phyloP scores from a whole-genome alignment of 371 early-diverging fungal genomes.

The Mortierella sp. region DNA sequence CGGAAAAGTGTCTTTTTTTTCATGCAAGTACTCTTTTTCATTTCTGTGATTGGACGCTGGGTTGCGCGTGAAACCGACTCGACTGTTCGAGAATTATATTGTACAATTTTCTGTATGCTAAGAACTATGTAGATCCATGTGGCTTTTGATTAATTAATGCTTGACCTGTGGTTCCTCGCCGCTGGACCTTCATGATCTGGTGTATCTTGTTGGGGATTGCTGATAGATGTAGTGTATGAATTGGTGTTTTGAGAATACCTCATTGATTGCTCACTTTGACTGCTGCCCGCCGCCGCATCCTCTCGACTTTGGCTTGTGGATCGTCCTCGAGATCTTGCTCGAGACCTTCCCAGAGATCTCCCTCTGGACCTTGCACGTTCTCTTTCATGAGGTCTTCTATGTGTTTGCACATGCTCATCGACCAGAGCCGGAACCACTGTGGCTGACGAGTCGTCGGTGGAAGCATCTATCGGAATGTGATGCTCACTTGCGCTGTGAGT shows the following conservation, averaged over 20 bases:
- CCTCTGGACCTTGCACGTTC: not conserved
- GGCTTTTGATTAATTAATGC: too few species aligned
- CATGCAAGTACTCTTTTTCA: not conserved
- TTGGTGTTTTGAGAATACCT: too few species aligned
- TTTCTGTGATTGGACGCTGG: slow-evolving; percentile 1
- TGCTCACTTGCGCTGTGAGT: not conserved
- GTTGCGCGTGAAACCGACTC: not conserved
- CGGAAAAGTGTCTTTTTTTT: not conserved
- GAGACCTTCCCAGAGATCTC: too few species aligned
- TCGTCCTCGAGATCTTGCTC: not conserved
- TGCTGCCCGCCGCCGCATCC: not conserved
- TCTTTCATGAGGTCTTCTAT: not conserved
- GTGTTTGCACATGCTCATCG: not conserved
- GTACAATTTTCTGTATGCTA: not conserved
- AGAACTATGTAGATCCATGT: too few species aligned
- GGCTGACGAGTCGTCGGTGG: not conserved
- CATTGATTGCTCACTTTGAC: too few species aligned
- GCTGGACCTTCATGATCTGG: too few species aligned
- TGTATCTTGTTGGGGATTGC: too few species aligned
- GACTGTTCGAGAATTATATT: not conserved
- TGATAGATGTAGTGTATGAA: too few species aligned
- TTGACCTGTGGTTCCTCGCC: too few species aligned
- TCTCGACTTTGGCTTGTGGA: not conserved
- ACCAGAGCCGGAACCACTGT: not conserved
- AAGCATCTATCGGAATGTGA: not conserved